Percentiles rank a stretch among this genome's conserved stretches.
Conservation (phyloP, 208 protist species). For the Leishmania amazonensis region DNA sequence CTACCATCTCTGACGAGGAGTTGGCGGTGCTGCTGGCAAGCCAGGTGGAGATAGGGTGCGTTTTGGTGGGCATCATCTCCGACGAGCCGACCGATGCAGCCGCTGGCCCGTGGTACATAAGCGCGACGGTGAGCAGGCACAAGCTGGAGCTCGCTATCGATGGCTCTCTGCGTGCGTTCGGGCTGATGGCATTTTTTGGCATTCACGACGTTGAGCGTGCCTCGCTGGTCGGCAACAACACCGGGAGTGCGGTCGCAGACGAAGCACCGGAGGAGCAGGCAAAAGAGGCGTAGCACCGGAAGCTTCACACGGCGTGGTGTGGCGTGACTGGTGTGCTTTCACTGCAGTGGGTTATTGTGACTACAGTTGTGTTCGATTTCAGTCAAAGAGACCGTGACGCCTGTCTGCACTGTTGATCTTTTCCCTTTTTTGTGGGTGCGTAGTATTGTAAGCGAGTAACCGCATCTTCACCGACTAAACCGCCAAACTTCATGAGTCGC, state of each 20-base stretch:
- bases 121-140: slow-evolving; percentile 73
- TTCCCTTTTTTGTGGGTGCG: background rate
- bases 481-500: background rate
- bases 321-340: background rate
- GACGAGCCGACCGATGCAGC: slow-evolving; percentile 24
- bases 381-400: background rate
- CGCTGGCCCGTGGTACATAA: slow-evolving; percentile 67
- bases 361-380: background rate
- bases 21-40: slow-evolving; percentile 37
- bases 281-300: slow-evolving; percentile 3
- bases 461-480: background rate
- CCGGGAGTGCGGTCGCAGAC: background rate
- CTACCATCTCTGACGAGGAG: slow-evolving; percentile 18
- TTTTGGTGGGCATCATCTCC: slow-evolving; percentile 57
- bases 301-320: background rate
- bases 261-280: slow-evolving; percentile 10
- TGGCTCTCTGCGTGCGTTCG: slow-evolving; percentile 76
- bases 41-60: slow-evolving; percentile 60
- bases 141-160: slow-evolving; percentile 90
- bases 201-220: slow-evolving; percentile 31
- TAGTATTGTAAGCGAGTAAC: background rate
- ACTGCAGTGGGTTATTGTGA: background rate
- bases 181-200: slow-evolving; percentile 73
- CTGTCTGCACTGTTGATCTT: background rate
- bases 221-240: background rate